Percentiles rank a stretch among this genome's conserved stretches.
These are phyloP conservation scores for Cruciata laevipes DNA, from an alignment of 257 asterid species.

Conservation along the genomic window DNA sequence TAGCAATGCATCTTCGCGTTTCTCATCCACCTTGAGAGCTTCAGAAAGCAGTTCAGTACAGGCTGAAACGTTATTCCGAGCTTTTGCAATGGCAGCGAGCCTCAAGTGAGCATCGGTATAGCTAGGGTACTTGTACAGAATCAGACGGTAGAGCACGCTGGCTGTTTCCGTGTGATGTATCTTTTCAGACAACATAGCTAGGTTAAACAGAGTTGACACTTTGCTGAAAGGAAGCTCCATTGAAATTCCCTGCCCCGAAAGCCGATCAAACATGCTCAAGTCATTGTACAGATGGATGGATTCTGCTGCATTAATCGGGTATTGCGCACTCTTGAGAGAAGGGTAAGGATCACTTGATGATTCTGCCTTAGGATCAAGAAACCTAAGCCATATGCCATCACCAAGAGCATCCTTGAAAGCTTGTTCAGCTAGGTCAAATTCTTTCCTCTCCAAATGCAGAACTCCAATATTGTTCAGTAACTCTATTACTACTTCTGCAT, in stretches of 20 bases:
- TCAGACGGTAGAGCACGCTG: conserved; percentile 68
- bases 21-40: conserved; percentile 83
- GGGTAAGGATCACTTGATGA: too few relatives aligned
- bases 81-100: conserved; percentile 92
- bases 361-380: conserved; percentile 43
- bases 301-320: conserved; percentile 64
- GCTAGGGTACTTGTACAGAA: conserved; percentile 76
- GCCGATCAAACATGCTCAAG: conserved; percentile 52
- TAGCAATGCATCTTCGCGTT: conserved; percentile 80
- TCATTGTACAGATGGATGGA: conserved; percentile 55
- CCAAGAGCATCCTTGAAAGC: conserved; percentile 87
- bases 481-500: conserved; percentile 55
- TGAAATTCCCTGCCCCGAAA: conserved; percentile 65
- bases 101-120: conserved; percentile 89
- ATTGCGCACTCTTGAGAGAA: conserved; percentile 36
- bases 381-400: conserved; percentile 80
- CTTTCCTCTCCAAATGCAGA: conserved; percentile 89
- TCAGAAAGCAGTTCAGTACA: conserved; percentile 87
- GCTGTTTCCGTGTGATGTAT: conserved; percentile 71
- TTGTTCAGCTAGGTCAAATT: conserved; percentile 79
- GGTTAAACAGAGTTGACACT: conserved; percentile 77
- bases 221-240: conserved; percentile 86
- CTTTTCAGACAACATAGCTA: conserved; percentile 80
- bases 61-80: conserved; percentile 72
- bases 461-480: conserved; percentile 88